A percentile compares a stretch with the other conserved stretches of the same genome.
These are phyloP conservation scores for Trichosporon ovoides DNA, from an alignment of 1,284 basidiomycete species.

Conservation along the genomic window DNA sequence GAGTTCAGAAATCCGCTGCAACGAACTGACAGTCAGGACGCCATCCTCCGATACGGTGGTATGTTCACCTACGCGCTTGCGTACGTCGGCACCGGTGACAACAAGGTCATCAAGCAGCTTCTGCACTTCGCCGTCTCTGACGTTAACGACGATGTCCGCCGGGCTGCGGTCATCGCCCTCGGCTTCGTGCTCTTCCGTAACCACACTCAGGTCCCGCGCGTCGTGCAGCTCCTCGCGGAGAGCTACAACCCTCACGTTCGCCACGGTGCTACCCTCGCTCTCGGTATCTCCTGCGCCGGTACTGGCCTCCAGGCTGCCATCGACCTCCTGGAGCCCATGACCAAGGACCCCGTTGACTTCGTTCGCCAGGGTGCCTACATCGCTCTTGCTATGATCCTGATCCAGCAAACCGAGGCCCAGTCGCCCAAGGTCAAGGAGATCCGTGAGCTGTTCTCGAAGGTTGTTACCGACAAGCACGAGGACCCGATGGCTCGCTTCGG, in stretches of 20 bases:
- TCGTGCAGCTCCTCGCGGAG: conserved; percentile 90
- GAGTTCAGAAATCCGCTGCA: conserved; percentile 25
- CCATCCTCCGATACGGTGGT: conserved; percentile 89
- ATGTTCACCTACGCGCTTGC: conserved; percentile 94
- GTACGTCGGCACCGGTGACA: conserved; percentile 90
- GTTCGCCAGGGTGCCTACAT: conserved; percentile 96
- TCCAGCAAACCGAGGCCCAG: conserved; percentile 86
- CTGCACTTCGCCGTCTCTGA: conserved; percentile 94
- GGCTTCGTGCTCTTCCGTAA: conserved; percentile 95
- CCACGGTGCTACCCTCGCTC: conserved; percentile 87
- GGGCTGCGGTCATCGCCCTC: conserved; percentile 87
- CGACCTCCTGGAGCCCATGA: conserved; percentile 92
- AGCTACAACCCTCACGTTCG: conserved; percentile 98
- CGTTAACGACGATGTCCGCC: conserved; percentile 89
- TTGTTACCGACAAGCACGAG: conserved; percentile 90
- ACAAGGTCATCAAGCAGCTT: conserved; percentile 79
- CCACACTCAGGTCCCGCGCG: conserved; percentile 84
- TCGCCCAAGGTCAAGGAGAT: conserved; percentile 72
- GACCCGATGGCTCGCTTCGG: conserved; percentile 96
- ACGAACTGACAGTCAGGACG: conserved; percentile 59
- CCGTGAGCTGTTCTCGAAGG: conserved; percentile 76
- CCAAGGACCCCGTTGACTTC: conserved; percentile 92
- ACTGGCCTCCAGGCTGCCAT: conserved; percentile 92
- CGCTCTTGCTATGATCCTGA: conserved; percentile 88
- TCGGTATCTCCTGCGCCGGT: conserved; percentile 90